A percentile compares a stretch with the other conserved stretches of the same genome.
These are phyloP conservation scores for Mediolabrus comicus DNA, from an alignment of 108 stramenopile genomes.

Conservation along the genomic window DNA sequence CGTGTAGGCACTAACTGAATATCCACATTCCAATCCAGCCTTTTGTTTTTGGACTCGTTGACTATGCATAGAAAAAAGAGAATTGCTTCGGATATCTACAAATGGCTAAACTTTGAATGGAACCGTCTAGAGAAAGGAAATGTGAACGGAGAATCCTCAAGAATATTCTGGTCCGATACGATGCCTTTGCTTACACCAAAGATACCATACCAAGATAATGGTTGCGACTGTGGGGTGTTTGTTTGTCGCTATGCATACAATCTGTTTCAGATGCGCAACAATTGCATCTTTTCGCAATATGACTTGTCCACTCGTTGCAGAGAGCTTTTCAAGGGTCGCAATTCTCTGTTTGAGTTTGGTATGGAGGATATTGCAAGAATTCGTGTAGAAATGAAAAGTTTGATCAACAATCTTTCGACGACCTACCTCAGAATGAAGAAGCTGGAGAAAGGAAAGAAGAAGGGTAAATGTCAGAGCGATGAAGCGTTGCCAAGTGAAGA, in stretches of 20 bases:
- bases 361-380: slow-evolving; percentile 71
- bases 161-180: not conserved
- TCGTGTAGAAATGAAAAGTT: slow-evolving; percentile 52
- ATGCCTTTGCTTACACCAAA: slow-evolving; percentile 61
- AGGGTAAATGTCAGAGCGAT: not conserved
- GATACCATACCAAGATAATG: slow-evolving; percentile 83
- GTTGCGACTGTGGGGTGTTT: slow-evolving; percentile 90
- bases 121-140: slow-evolving; percentile 39
- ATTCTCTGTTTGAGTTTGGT: not conserved
- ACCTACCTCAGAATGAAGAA: slow-evolving; percentile 30
- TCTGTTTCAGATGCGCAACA: slow-evolving; percentile 56
- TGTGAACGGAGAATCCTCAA: slow-evolving; percentile 22
- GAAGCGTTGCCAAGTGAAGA: slow-evolving; percentile 12
- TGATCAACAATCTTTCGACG: slow-evolving; percentile 54
- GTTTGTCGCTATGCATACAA: slow-evolving; percentile 83
- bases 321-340: not conserved
- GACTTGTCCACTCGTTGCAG: slow-evolving; percentile 7
- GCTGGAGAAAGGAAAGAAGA: slow-evolving; percentile 10
- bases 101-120: slow-evolving; percentile 84
- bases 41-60: slow-evolving; percentile 85
- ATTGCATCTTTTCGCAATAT: slow-evolving; percentile 40
- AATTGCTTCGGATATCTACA: slow-evolving; percentile 44
- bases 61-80: slow-evolving; percentile 61
- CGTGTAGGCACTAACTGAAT: not conserved
- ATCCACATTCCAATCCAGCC: slow-evolving; percentile 29